A percentile compares a stretch with the other conserved stretches of the same genome.
Conservation (phyloP, 805 yeast species). For the Candida multigemmis region DNA sequence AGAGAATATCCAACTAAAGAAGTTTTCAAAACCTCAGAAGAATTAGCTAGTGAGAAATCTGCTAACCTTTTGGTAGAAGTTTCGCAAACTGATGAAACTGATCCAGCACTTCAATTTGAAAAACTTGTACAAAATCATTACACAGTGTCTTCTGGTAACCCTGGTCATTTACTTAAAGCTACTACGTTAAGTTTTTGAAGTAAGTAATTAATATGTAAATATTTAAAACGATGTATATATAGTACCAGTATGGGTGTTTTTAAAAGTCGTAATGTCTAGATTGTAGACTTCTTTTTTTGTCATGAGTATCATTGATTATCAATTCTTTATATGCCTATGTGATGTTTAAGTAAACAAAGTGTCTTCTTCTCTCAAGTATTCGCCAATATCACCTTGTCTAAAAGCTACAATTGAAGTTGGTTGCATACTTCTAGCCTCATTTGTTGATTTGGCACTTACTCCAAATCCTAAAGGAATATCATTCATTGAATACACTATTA, state of each 20-base stretch:
- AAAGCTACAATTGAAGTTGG: slow-evolving; percentile 94
- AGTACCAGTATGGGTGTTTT: too few species aligned
- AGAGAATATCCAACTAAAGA: slow-evolving; percentile 24
- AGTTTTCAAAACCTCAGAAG: slow-evolving; percentile 4
- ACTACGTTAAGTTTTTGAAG: slow-evolving; percentile 15
- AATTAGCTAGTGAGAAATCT: slow-evolving; percentile 5
- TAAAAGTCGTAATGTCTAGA: too few species aligned
- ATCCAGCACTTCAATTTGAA: slow-evolving; percentile 18
- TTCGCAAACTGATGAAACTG: slow-evolving; percentile 5
- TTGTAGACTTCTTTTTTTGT: too few species aligned
- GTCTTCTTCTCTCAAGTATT: slow-evolving; percentile 95
- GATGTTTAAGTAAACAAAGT: slow-evolving; percentile 66
- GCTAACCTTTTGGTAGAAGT: too few species aligned
- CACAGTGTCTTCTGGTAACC: slow-evolving; percentile 31
- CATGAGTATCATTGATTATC: too few species aligned
- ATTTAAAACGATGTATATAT: too few species aligned
- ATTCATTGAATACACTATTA: slow-evolving; percentile 80
- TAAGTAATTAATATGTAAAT: slow-evolving; percentile 1
- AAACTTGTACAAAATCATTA: slow-evolving; percentile 17
- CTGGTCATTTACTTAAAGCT: slow-evolving; percentile 24
- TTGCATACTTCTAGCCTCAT: slow-evolving; percentile 77
- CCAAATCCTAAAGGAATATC: slow-evolving; percentile 96
- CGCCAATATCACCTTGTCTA: slow-evolving; percentile 97
- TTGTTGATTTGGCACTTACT: slow-evolving; percentile 84
- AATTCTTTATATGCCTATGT: too few species aligned